phyloP scores from a whole-genome alignment of 2,329 filamentous ascomycete species.

The Xylaria sp. region DNA sequence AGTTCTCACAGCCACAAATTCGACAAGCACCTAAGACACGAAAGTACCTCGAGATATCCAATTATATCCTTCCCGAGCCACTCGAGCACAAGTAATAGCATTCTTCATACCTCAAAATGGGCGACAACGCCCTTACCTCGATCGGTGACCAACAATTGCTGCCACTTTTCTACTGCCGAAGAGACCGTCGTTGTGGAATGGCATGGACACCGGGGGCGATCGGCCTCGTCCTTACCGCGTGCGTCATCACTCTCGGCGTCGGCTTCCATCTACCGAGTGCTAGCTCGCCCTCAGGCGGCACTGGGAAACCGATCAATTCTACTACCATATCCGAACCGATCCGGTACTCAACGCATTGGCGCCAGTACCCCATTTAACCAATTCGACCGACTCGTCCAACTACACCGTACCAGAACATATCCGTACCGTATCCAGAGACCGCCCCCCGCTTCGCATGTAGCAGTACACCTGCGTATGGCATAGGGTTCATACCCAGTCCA shows the following conservation, averaged over 20 bases:
- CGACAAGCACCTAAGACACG: no score
- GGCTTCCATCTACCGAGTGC: no score
- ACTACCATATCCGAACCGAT: neutral
- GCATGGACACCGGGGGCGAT: neutral
- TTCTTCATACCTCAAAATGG: neutral
- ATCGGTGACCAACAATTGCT: neutral
- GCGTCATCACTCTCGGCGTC: neutral
- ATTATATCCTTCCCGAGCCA: neutral
- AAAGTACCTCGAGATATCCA: no score
- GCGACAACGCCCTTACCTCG: neutral
- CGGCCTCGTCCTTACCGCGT: neutral
- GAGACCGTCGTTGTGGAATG: neutral
- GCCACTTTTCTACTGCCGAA: neutral
- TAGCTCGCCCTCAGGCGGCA: neutral
- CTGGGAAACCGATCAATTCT: neutral
- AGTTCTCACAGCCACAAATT: no score
- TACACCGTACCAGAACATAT: neutral
- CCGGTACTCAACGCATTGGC: neutral
- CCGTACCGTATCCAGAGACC: neutral
- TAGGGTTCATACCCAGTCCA: no score
- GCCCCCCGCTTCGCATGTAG: no score
- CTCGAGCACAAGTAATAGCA: neutral
- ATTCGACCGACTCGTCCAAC: neutral
- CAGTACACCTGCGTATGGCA: no score
- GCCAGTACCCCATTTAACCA: neutral